Evolutionary conservation across 2,329 filamentous ascomycete genomes (phyloP).

Genomic region (Lachnellula willkommii): DNA sequence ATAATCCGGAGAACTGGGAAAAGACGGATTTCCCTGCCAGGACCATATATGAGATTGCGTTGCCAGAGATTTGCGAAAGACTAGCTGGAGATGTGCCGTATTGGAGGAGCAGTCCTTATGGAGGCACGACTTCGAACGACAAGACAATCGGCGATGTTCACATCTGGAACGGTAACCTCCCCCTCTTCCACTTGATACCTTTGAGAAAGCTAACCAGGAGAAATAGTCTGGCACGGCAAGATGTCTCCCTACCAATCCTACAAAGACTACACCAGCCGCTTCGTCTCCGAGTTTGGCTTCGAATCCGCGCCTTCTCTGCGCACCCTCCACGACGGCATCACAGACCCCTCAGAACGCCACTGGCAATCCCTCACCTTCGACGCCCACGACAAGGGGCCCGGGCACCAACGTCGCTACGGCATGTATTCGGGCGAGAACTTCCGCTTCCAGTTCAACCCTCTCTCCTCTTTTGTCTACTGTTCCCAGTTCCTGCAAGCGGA

Average conservation of each 20-base stretch:
- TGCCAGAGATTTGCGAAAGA: slow-evolving; percentile 65
- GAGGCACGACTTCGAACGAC: slow-evolving; percentile 62
- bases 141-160: slow-evolving; percentile 49
- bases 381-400: slow-evolving; percentile 51
- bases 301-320: slow-evolving; percentile 42
- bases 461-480: slow-evolving; percentile 27
- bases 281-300: slow-evolving; percentile 52
- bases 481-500: slow-evolving; percentile 28
- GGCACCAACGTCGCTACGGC: slow-evolving; percentile 47
- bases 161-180: slow-evolving; percentile 44
- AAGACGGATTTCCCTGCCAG: slow-evolving; percentile 26
- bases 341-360: slow-evolving; percentile 41
- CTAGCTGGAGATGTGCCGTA: slow-evolving; percentile 67
- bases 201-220: background rate
- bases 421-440: slow-evolving; percentile 29
- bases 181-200: background rate
- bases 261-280: slow-evolving; percentile 43
- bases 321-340: slow-evolving; percentile 48
- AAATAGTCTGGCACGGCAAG: slow-evolving; percentile 46
- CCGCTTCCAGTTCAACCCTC: slow-evolving; percentile 24
- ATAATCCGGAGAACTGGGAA: slow-evolving; percentile 23
- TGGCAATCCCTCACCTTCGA: slow-evolving; percentile 48
- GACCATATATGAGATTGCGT: slow-evolving; percentile 50
- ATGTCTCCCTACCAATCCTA: slow-evolving; percentile 50
- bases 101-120: slow-evolving; percentile 79